Base-by-base conservation (phyloP, 306 rosid genomes). In the Malus sylvestris region DNA sequence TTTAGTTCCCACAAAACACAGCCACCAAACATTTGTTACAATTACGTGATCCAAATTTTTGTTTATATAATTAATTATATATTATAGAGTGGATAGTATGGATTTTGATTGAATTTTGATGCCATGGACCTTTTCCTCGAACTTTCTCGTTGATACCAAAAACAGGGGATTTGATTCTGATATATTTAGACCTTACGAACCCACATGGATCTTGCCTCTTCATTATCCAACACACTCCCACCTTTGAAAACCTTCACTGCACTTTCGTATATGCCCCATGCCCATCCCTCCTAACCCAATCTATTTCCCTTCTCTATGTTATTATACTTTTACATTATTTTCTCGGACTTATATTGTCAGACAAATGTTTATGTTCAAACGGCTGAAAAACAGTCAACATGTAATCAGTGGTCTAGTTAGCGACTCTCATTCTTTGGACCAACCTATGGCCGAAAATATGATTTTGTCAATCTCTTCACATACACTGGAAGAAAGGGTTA, bases 121-220 rank as follows among this genome's bases (percentile, higher is more conserved):
- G 55, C 55, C 66, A 23, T 67, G 23, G 12, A 64, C 84, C 32
- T 71, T 71, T 83, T 82, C 82, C 82, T 22, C 52, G 83, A 83
- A 79, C 60, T 75, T 83, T 83, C 83, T 27, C 44, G 70, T 9
- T 3, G 23, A 44, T 57, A 71, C 33, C 19, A 35, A 78, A 78
- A 32, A n/a, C 19, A 49, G 3, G 52, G 60, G 79, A 82, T 84
- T 78, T 71, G 83, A 78, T 82, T 76, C 78, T 76, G 51, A 20
- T 22, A 27, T 62, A 60, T 23, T 23, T 25, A 73, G 73, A 68
- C 67, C 71, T 67, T 55, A 6, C 11, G 70, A 12, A 57, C 68
- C 77, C 92, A 87, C 97, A 82, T 91, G 97, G 92, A 86, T 82
- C 72, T 83, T 85, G 96, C 88, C 90, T 72, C 91, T 85, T 81